Conservation (phyloP, 2,329 filamentous ascomycete genomes). For the Ilyonectria robusta region DNA sequence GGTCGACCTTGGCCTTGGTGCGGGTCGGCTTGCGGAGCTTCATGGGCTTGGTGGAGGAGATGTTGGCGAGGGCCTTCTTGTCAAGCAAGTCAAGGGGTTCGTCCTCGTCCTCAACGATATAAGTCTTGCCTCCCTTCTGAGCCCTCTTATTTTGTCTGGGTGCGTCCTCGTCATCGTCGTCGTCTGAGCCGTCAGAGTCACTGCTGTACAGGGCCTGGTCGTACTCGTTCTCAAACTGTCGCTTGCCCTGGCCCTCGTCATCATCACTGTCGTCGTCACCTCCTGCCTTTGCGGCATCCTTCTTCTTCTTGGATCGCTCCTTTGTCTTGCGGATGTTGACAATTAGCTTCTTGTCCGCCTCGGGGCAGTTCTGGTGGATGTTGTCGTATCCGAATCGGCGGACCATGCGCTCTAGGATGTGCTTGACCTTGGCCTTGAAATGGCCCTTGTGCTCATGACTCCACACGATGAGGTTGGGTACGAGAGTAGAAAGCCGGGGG, state of each 20-base stretch:
- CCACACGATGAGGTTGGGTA: constrained; percentile 95
- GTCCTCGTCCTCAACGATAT: constrained; percentile 94
- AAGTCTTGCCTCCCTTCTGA: constrained; percentile 78
- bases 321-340: constrained; percentile 96
- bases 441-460: constrained; percentile 98
- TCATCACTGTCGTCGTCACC: constrained; percentile 71
- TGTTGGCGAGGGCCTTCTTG: constrained; percentile 89
- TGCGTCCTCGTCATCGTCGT: constrained; percentile 69
- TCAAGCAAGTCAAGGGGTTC: constrained; percentile 96
- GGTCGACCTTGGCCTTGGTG: constrained; percentile 77
- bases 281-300: constrained; percentile 75
- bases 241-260: constrained; percentile 60
- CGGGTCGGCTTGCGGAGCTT: constrained; percentile 70
- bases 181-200: constrained; percentile 69
- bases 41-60: constrained; percentile 89
- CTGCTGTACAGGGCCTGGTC: constrained; percentile 96
- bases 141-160: constrained; percentile 60
- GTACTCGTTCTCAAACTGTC: constrained; percentile 90
- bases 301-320: constrained; percentile 91
- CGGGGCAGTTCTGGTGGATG: constrained; percentile 85
- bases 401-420: constrained; percentile 95
- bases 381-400: constrained; percentile 88
- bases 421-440: constrained; percentile 97
- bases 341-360: constrained; percentile 90
- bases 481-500: constrained; percentile 80